These are phyloP conservation scores for Arthromyces matolae DNA, from an alignment of 768 basidiomycete species.

Conservation along the genomic window DNA sequence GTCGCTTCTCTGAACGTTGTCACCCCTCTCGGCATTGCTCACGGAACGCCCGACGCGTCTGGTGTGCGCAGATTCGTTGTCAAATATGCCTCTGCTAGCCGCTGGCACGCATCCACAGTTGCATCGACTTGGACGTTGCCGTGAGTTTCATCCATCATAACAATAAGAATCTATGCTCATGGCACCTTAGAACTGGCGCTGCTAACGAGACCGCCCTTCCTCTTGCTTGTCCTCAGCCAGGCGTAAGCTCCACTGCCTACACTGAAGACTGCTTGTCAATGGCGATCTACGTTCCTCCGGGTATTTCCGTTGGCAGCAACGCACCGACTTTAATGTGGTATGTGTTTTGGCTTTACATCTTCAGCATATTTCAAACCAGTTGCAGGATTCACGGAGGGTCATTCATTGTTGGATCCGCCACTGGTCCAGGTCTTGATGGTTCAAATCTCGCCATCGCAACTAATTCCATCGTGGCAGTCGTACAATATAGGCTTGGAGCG, in stretches of 20 bases:
- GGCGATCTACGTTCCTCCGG: constrained; percentile 63
- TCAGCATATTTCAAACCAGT: neutral
- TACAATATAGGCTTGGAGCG: constrained; percentile 82
- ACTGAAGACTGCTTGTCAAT: constrained; percentile 83
- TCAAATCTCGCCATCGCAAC: constrained; percentile 68
- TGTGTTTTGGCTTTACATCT: constrained; percentile 15
- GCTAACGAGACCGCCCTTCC: constrained; percentile 56
- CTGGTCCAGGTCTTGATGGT: constrained; percentile 71
- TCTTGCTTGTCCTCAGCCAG: constrained; percentile 67
- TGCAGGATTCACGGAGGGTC: constrained; percentile 86
- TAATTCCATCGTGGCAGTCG: constrained; percentile 72
- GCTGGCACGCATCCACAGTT: constrained; percentile 58
- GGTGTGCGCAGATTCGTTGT: constrained; percentile 59
- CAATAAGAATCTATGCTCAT: constrained; percentile 4
- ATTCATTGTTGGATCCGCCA: constrained; percentile 67
- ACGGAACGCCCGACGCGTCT: constrained; percentile 44
- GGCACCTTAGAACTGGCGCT: constrained; percentile 40
- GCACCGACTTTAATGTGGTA: constrained; percentile 62
- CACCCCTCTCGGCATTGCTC: constrained; percentile 56
- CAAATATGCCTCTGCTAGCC: constrained; percentile 58
- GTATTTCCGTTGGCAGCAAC: constrained; percentile 28
- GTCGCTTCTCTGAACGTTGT: constrained; percentile 20
- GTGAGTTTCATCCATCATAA: constrained; percentile 36
- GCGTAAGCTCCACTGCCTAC: constrained; percentile 43
- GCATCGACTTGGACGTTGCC: constrained; percentile 58